These are phyloP conservation scores for Astragalus glycyphyllos DNA, from an alignment of 306 rosid species.

Conservation along the genomic window DNA sequence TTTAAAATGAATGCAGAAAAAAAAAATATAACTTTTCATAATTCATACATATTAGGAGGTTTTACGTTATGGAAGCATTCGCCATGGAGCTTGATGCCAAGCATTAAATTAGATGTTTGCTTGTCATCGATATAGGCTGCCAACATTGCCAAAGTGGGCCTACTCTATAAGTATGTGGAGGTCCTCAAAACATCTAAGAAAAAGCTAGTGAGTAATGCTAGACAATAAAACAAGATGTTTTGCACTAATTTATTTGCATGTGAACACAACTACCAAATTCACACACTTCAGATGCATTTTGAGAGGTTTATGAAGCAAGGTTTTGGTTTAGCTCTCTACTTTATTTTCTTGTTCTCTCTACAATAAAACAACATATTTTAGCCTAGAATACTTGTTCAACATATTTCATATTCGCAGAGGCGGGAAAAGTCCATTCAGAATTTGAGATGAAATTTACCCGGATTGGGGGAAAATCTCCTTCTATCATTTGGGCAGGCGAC, in stretches of 20 bases:
- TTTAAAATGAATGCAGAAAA: background rate
- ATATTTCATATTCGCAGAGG: conserved; percentile 10
- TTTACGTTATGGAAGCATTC: conserved; percentile 15
- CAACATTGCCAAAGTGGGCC: conserved; percentile 9
- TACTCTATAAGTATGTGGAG: conserved; percentile 31
- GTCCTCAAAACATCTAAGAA: conserved; percentile 21
- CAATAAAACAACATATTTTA: conserved; percentile 6
- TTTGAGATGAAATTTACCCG: conserved; percentile 57
- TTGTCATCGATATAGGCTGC: background rate
- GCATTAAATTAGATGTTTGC: conserved; percentile 6
- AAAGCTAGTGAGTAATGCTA: conserved; percentile 14
- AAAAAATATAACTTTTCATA: conserved; percentile 4
- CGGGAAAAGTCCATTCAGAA: conserved; percentile 2
- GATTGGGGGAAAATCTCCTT: conserved; percentile 83
- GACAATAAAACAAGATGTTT: background rate
- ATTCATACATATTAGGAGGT: background rate
- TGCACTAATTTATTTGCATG: background rate
- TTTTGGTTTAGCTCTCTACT: conserved; percentile 7
- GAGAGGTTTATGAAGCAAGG: background rate
- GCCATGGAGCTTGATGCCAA: background rate
- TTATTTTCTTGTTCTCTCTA: background rate
- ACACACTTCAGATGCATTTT: conserved; percentile 1
- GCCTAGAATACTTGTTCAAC: conserved; percentile 5
- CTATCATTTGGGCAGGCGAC: conserved; percentile 75
- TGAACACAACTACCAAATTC: background rate